Evolutionary conservation across 2,329 filamentous ascomycete species (phyloP), one percentile per base, ranked within the genome.

Genomic region (Penicillium frequentans): DNA sequence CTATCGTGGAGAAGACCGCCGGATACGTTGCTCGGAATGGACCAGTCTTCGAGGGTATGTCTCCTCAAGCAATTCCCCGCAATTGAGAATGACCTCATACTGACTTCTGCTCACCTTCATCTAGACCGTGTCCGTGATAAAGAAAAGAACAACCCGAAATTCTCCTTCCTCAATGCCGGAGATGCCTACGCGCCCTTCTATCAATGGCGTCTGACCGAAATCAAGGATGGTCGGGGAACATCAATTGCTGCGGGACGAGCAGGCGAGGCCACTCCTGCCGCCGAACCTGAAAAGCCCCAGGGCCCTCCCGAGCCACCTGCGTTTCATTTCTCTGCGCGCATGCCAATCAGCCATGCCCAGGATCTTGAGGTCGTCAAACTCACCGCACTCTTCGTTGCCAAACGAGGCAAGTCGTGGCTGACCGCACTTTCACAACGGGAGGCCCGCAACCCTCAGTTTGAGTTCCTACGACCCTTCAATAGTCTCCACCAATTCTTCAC

Each of bases 401-500:
- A 93, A 76, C 93, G 96, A 69, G 95, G 95, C 14, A 88, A 93
- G 59, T 87, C 89, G 59, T 99, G 95, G 77, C 91, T 96, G 85
- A 97, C 92, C 23, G 85, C 89, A 54, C 80, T 99, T 61, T 91
- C 90, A 24, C 93, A 96, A 77, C 86, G 91, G 64, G 93, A 99
- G 78, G 84, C 90, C 19, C 85, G 89, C 69, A 98, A 97, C 75
- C 92, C 88, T 64, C 93, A 99, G 73, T 99, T 98, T 74, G 92
- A 97, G 75, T 99, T 99, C 71, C 82, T 99, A 52, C 88, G 93
- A 53, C 91, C 93, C 16, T 96, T 96, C 69, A 95, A 99, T 79
- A 96, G 91, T 69, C 88, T 97, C 61, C 92, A 98, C 79, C 93
- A 93, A 73, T 98, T 95, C 79, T 98, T 97, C 76, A 90, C 91